These are phyloP conservation scores for sweet orange (Citrus sinensis) DNA, from an alignment of 345 rosid genomes.

Conservation along the genomic window DNA sequence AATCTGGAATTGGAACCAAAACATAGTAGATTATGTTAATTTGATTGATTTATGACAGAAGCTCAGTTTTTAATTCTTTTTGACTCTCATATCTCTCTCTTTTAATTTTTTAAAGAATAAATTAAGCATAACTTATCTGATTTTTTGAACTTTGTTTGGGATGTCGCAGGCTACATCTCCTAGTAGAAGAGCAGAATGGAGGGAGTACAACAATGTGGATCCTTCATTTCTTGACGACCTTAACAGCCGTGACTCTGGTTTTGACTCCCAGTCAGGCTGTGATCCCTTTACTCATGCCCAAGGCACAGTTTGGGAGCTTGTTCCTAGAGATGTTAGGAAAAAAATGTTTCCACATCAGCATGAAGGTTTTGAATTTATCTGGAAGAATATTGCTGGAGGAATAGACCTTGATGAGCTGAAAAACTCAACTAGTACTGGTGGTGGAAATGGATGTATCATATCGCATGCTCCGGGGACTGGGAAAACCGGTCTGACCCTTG, in stretches of 20 bases:
- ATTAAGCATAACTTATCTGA: not conserved
- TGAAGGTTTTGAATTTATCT: slow-evolving; percentile 78
- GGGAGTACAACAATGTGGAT: slow-evolving; percentile 7
- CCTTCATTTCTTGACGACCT: slow-evolving; percentile 12
- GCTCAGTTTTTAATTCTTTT: not conserved
- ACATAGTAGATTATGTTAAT: not conserved
- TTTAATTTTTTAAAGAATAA: not conserved
- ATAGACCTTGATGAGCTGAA: slow-evolving; percentile 43
- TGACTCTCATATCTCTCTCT: not conserved
- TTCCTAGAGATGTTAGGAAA: slow-evolving; percentile 51
- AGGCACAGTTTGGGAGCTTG: slow-evolving; percentile 68
- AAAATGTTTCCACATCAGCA: slow-evolving; percentile 65
- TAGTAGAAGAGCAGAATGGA: slow-evolving; percentile 20
- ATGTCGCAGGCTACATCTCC: slow-evolving; percentile 18
- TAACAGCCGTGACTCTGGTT: slow-evolving; percentile 4
- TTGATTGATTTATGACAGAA: not conserved
- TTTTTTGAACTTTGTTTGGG: slow-evolving; percentile 15
- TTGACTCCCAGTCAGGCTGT: not conserved
- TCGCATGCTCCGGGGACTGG: slow-evolving; percentile 93
- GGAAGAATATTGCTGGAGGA: slow-evolving; percentile 72
- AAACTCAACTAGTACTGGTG: slow-evolving; percentile 18
- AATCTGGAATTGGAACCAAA: not conserved
- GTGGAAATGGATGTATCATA: slow-evolving; percentile 63
- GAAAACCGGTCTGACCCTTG: slow-evolving; percentile 69
- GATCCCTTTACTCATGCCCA: slow-evolving; percentile 5